A percentile compares a stretch with the other conserved stretches of the same genome.
These are phyloP conservation scores for Coffea canephora DNA, from an alignment of 257 asterid genomes.

Conservation along the genomic window DNA sequence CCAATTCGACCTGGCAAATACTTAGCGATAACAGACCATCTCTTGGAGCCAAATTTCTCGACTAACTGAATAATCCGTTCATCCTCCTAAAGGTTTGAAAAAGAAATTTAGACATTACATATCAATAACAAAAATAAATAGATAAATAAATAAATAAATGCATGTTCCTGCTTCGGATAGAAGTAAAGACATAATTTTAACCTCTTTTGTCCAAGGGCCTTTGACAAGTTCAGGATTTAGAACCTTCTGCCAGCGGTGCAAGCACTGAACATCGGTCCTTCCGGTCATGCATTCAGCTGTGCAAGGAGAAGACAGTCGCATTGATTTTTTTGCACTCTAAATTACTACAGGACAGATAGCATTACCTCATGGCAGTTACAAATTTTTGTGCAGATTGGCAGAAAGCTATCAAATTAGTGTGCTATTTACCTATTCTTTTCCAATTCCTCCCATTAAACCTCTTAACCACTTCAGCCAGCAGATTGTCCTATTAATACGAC, in stretches of 20 bases:
- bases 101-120: constrained; percentile 11
- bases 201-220: constrained; percentile 91
- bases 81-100: constrained; percentile 59
- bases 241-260: constrained; percentile 94
- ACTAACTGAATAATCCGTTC: constrained; percentile 58
- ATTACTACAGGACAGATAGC: neutral
- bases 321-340: neutral
- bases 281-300: constrained; percentile 69
- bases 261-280: constrained; percentile 80
- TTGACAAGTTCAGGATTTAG: constrained; percentile 75
- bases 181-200: constrained; percentile 12
- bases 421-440: constrained; percentile 61
- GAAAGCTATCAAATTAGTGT: constrained; percentile 4
- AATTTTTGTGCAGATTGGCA: neutral
- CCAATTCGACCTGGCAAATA: constrained; percentile 80
- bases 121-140: constrained; percentile 12
- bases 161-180: constrained; percentile 6
- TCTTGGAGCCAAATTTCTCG: constrained; percentile 53
- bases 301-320: constrained; percentile 21
- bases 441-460: constrained; percentile 62
- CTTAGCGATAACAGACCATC: constrained; percentile 70
- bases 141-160: neutral
- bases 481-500: constrained; percentile 51
- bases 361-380: neutral
- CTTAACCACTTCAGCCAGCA: constrained; percentile 54